Evolutionary conservation across 2,329 filamentous ascomycete species (phyloP), one percentile per base, ranked within the genome.

Genomic region (Proliferodiscus dingleyae): DNA sequence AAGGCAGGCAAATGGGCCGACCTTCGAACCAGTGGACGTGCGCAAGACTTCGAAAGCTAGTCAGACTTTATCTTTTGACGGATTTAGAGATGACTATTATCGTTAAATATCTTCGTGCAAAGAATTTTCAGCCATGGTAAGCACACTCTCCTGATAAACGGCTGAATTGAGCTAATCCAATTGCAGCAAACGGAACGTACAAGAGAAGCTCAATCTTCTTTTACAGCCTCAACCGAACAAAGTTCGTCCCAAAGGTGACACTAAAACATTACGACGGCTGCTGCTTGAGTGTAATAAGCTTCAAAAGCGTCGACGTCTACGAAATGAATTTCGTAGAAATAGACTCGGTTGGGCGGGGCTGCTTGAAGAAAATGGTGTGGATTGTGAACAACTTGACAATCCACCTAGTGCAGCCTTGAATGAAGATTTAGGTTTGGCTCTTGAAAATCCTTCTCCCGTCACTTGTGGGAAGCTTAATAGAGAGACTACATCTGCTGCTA

Each of bases 41-140:
- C 22, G 18, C 40, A 47, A 30, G 45, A 33, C 33, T 15, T n/a
- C 39, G 40, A 10, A 47, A 47, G 26, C 21, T 47, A 7, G 36
- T 43, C 37, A 43, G 45, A 16, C 37, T 47, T 15, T 47, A 47
- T 40, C 29, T 47, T 13, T 28, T 47, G 45, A 47, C 45, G 15
- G 30, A 43, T 38, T 24, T 47, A 19, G 40, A 43, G 10, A 13
- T 47, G 24, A 38, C 22, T 5, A 26, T 28, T 4, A 47, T 47
- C 16, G 13, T 18, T 11, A 34, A 43, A n/a, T 15, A 24, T 11
- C 28, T 47, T 16, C 24, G 34, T 9, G 33, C 28, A 7, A 22
- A 19, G 15, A 37, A 37, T 32, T 41, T 46, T 24, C 6, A 41
- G 24, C 37, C 44, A 3, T 41, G 38, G 44, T 41, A 36, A 13